Evolutionary conservation across 163 green algal genomes (phyloP).

Genomic region (Volvox carteri): DNA sequence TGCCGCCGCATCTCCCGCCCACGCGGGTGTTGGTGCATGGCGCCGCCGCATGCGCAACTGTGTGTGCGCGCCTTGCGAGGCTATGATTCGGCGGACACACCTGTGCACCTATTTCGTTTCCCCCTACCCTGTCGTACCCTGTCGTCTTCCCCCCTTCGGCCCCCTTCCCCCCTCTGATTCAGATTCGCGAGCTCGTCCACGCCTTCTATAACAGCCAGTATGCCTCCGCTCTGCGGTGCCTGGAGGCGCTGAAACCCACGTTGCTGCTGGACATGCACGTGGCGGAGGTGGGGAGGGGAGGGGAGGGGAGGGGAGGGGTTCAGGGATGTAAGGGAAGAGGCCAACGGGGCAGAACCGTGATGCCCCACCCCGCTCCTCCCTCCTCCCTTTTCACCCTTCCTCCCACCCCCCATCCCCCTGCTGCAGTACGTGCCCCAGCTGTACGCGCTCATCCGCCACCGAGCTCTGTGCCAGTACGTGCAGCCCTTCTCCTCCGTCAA

Average conservation of each 20-base stretch:
- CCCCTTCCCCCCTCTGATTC: background rate
- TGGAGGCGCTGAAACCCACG: slow-evolving; percentile 73
- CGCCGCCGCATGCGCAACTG: no score
- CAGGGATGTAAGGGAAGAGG: background rate
- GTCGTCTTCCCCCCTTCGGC: background rate
- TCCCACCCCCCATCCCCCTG: background rate
- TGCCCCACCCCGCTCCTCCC: background rate
- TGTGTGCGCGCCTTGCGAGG: no score
- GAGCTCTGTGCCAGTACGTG: slow-evolving; percentile 84
- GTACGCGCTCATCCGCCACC: slow-evolving; percentile 70
- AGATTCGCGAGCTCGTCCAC: slow-evolving; percentile 82
- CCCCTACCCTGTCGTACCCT: no score
- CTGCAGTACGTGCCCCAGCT: slow-evolving; percentile 39
- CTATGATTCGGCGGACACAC: no score
- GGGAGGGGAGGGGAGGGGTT: background rate
- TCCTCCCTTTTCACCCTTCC: background rate
- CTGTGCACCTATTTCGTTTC: no score
- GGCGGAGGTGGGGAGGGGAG: slow-evolving; percentile 26
- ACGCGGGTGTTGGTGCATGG: no score
- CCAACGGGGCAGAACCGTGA: background rate
- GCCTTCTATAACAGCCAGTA: slow-evolving; percentile 86
- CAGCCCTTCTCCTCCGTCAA: slow-evolving; percentile 85
- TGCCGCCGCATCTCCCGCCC: no score
- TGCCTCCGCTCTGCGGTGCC: slow-evolving; percentile 71
- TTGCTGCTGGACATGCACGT: slow-evolving; percentile 83